phyloP scores from a whole-genome alignment of 495 filamentous ascomycete genomes.

The Neurospora sp. region DNA sequence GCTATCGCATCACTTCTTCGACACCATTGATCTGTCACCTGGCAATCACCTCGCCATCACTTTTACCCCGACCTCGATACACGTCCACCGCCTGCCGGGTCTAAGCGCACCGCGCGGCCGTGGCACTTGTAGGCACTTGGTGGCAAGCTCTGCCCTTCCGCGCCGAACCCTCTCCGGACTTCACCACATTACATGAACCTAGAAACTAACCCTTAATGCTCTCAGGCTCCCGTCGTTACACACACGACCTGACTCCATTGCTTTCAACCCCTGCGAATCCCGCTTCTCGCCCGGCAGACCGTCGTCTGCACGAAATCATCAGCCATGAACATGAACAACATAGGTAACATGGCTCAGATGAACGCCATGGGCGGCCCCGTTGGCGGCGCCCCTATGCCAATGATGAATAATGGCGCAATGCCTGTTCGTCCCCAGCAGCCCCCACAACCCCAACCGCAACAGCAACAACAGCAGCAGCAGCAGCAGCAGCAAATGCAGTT shows the following conservation, averaged over 20 bases:
- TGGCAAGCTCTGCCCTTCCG: not conserved
- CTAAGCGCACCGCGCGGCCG: conserved; percentile 12
- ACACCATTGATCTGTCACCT: not conserved
- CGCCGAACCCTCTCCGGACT: not conserved
- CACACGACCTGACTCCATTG: not conserved
- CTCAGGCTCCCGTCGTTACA: not conserved
- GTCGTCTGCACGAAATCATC: conserved; percentile 16
- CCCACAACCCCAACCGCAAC: conserved; percentile 8
- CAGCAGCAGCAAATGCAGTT: conserved; percentile 16
- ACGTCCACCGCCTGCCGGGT: conserved; percentile 12
- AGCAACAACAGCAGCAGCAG: not conserved
- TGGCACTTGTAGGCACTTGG: not conserved
- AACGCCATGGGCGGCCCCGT: conserved; percentile 56
- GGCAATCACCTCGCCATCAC: not conserved
- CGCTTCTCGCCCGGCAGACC: conserved; percentile 18
- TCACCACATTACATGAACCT: not conserved
- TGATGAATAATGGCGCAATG: conserved; percentile 59
- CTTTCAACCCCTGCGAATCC: conserved; percentile 8
- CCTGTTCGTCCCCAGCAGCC: conserved; percentile 23
- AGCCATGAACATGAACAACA: conserved; percentile 53
- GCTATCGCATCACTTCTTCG: not conserved
- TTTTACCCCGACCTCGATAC: not conserved
- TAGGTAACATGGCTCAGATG: conserved; percentile 51
- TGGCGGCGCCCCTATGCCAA: conserved; percentile 49
- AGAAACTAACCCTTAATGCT: not conserved